Evolutionary conservation across 495 filamentous ascomycete genomes (phyloP), one percentile per base, ranked within the genome.

Genomic region (Tetracladium setigerum): DNA sequence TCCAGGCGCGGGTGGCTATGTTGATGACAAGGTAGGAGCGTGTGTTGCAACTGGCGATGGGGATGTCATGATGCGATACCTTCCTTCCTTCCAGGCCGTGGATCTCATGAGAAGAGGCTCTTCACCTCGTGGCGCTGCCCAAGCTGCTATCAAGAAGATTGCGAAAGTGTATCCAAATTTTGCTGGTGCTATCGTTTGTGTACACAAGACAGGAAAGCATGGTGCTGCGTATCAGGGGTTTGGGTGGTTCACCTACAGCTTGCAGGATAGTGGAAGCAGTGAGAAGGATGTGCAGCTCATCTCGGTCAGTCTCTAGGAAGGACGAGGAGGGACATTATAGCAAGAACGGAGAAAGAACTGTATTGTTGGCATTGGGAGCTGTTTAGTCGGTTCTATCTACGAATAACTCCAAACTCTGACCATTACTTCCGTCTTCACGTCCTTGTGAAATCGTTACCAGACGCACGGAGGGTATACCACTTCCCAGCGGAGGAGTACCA

Each of bases 51-150:
- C 69, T 1, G 70, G 70, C 4, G 69, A 74, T 44, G 70, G 70
- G 0, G 70, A 74, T 48, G 47, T 74, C 31, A 74, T 74, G 70
- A 71, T 74, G 70, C 66, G 70, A 27, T 69, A 72, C 41, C 42
- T 72, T 24, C 70, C 70, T 24, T 72, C 69, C 49, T 74, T 72
- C 49, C 69, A 72, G 49, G 70, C 69, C 0, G 66, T 74, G 0
- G 70, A 74, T 54, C 71, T 59, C 52, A 24, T 74, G 47, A 59
- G 70, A 24, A 50, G 24, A n/a, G 69, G 70, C 1, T 65, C 70
- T 66, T 52, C 39, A 2, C 69, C 70, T 7, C 48, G 39, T 2
- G 57, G 60, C 15, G 70, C 70, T 1, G 70, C 70, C 1, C 62
- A 72, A 36, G 68, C 71, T 37, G 68, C 62, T 2, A 67, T 74